Conservation (phyloP, 495 filamentous ascomycete genomes). For the Tuber calosporum region DNA sequence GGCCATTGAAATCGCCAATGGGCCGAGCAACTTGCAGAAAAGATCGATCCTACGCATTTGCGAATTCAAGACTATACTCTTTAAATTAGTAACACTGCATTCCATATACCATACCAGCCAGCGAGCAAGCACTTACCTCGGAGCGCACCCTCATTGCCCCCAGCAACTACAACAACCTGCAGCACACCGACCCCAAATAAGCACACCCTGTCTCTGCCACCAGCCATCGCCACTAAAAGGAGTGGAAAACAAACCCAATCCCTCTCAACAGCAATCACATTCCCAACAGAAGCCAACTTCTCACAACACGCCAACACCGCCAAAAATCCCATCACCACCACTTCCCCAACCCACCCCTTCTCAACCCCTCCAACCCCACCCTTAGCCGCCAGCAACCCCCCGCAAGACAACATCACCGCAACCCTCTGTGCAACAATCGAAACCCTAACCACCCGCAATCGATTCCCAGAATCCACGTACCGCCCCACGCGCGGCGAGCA, state of each 20-base stretch:
- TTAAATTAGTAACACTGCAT: not conserved
- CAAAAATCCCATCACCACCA: not conserved
- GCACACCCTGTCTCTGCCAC: not conserved
- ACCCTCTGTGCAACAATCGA: conserved; percentile 42
- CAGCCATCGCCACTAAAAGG: not conserved
- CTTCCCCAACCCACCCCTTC: conserved; percentile 19
- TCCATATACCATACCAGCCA: conserved; percentile 9
- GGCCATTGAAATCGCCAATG: conserved; percentile 50
- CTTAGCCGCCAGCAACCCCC: conserved; percentile 7
- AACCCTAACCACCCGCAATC: conserved; percentile 41
- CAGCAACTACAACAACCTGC: not conserved
- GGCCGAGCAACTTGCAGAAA: conserved; percentile 61
- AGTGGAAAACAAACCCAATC: conserved; percentile 52
- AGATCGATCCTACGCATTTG: conserved; percentile 65
- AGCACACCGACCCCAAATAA: not conserved
- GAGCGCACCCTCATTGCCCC: not conserved
- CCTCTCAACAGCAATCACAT: conserved; percentile 56
- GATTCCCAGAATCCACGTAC: conserved; percentile 39
- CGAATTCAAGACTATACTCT: conserved; percentile 47
- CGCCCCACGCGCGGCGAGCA: conserved; percentile 32
- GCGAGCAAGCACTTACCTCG: not conserved
- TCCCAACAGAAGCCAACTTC: conserved; percentile 36
- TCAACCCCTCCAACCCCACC: conserved; percentile 9
- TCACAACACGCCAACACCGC: conserved; percentile 14
- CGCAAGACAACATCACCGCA: conserved; percentile 32